Base-by-base conservation (phyloP, 148 eudicot species). In the Mesembryanthemum crystallinum region DNA sequence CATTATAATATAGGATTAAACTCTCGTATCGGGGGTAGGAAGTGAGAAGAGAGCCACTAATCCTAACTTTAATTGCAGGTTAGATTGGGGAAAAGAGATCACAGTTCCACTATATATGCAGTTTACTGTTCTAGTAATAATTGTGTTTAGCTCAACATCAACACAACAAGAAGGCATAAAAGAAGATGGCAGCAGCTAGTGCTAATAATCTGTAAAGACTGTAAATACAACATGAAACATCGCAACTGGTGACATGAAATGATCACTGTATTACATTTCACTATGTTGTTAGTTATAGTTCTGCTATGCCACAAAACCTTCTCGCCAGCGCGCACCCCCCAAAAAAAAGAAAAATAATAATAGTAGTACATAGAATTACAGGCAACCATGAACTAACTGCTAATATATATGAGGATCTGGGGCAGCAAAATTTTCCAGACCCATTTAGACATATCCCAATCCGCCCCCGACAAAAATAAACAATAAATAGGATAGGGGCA, bases 371-470 rank as follows among this genome's bases (percentile, higher is more conserved):
- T 72, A 21, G 58, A 67, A 37, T 78, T 54, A 78, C 72, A 62
- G 64, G 42, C 21, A 70, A 47, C 78, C 71, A 52, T 27, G 42
- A 75, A 70, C 78, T 63, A 69, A 55, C 74, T 57, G 17, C 74
- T 54, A 49, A 13, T 49, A 18, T 54, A 23, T 57, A 57, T n/a
- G 10, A n/a, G 8, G 27, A 57, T 37, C 73, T 76, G 80, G 65
- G 65, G 45, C 20, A 37, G 67, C 63, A 61, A 66, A 45, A 81
- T 45, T 52, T 80, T 52, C 67, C 79, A 71, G 76, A 65, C 39
- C 67, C 25, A 49, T 2, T 37, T 67, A 70, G 54, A 54, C 61
- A 37, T 30, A 64, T 42, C 59, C 68, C 79, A 43, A 55, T 47
- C 67, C 58, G 12, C 45, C 79, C 42, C 65, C 14, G 33, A 43